Conservation (phyloP, 164 flowering plant species). For the Vitis riparia region DNA sequence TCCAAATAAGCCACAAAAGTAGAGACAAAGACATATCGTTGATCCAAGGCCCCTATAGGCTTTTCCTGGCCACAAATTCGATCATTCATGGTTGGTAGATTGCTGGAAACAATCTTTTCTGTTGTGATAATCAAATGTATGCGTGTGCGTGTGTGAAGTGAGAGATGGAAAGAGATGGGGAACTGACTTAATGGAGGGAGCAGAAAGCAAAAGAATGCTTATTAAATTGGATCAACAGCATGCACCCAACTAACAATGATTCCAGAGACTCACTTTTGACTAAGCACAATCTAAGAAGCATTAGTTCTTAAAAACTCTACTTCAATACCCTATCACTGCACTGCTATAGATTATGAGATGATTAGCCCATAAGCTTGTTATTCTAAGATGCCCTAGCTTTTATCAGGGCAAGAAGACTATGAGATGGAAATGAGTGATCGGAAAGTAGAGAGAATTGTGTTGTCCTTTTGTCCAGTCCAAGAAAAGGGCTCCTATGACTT, state of each 20-base stretch:
- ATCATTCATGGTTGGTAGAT: neutral
- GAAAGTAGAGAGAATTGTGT: constrained; percentile 12
- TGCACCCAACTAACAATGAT: constrained; percentile 29
- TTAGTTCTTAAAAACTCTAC: neutral
- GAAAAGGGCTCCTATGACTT: constrained; percentile 14
- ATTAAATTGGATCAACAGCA: constrained; percentile 17
- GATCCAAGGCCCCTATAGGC: neutral
- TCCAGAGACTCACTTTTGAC: constrained; percentile 39
- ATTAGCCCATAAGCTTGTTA: constrained; percentile 3
- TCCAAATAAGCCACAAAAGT: neutral
- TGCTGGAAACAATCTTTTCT: neutral
- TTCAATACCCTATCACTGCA: constrained; percentile 31
- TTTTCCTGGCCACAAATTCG: neutral
- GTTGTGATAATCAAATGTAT: neutral
- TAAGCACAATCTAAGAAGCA: constrained; percentile 24
- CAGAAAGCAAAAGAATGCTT: constrained; percentile 25
- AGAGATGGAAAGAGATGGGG: neutral
- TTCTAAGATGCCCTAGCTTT: constrained; percentile 2
- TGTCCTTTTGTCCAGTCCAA: constrained; percentile 13
- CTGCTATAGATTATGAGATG: constrained; percentile 18
- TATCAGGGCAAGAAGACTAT: neutral
- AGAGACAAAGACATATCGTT: neutral
- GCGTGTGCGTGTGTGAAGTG: too few species aligned
- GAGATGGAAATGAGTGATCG: neutral
- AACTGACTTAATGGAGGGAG: constrained; percentile 28